Conservation (phyloP, 2,329 filamentous ascomycete species). For the Monosporascus sp. region DNA sequence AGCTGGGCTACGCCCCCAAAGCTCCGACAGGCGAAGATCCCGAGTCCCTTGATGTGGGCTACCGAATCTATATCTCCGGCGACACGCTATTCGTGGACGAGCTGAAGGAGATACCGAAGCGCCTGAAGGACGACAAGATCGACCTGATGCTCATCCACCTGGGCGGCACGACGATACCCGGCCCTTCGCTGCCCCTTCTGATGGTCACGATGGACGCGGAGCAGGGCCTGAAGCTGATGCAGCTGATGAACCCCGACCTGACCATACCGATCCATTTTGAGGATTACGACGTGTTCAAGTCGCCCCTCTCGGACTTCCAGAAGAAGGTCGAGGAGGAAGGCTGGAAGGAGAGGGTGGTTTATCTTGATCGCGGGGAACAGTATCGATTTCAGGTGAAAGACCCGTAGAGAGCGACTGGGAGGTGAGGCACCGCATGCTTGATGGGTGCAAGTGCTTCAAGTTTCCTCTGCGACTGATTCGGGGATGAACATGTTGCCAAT, state of each 20-base stretch:
- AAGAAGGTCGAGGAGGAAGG: slow-evolving; percentile 48
- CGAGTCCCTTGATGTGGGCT: slow-evolving; percentile 39
- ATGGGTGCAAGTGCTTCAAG: too few relatives aligned
- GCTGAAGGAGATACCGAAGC: slow-evolving; percentile 53
- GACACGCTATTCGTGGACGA: slow-evolving; percentile 61
- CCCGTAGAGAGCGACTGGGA: too few relatives aligned
- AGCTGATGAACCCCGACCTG: slow-evolving; percentile 53
- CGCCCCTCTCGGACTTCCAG: slow-evolving; percentile 55
- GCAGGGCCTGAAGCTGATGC: slow-evolving; percentile 56
- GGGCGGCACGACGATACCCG: slow-evolving; percentile 60
- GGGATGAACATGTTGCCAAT: too few relatives aligned
- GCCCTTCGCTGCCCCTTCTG: slow-evolving; percentile 50
- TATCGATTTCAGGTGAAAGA: slow-evolving; percentile 45
- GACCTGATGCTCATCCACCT: slow-evolving; percentile 64
- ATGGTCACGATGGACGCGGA: slow-evolving; percentile 67
- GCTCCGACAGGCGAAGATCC: slow-evolving; percentile 10
- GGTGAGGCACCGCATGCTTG: too few relatives aligned
- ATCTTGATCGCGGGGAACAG: slow-evolving; percentile 54
- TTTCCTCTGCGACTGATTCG: too few relatives aligned
- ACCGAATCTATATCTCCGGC: slow-evolving; percentile 61
- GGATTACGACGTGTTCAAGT: slow-evolving; percentile 58
- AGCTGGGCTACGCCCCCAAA: slow-evolving; percentile 44
- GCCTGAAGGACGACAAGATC: slow-evolving; percentile 48
- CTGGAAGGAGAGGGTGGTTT: slow-evolving; percentile 48
- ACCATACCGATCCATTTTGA: slow-evolving; percentile 62